Percentiles rank a stretch among this genome's conserved stretches.
Conservation (phyloP, 2,329 filamentous ascomycete species). For the Aspergillus sp. region DNA sequence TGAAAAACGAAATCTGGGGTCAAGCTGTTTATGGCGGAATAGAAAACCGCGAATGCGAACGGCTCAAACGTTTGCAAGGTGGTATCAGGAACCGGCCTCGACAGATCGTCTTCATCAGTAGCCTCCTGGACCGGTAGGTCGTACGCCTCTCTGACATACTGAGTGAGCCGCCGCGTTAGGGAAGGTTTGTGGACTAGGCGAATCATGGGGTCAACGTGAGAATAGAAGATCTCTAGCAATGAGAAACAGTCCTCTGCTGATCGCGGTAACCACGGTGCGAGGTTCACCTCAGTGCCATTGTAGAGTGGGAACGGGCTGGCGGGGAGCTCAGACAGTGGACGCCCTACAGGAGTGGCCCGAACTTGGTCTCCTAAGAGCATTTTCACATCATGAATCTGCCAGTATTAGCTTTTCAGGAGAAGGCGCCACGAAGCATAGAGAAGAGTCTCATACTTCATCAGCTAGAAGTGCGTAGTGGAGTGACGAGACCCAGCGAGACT, state of each 20-base stretch:
- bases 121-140: not conserved
- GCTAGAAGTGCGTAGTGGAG: slow-evolving; percentile 7
- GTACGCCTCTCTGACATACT: slow-evolving; percentile 2
- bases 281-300: not conserved
- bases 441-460: slow-evolving; percentile 7
- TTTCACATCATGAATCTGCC: slow-evolving; percentile 6
- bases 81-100: too few relatives aligned
- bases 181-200: slow-evolving; percentile 3
- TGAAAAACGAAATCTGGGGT: not conserved
- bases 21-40: slow-evolving; percentile 3
- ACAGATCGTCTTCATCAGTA: too few relatives aligned
- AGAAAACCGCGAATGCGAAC: slow-evolving; percentile 3
- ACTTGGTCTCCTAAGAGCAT: slow-evolving; percentile 2
- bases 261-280: slow-evolving; percentile 2
- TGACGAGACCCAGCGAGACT: slow-evolving; percentile 8
- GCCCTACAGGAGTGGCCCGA: not conserved
- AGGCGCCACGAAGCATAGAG: too few relatives aligned
- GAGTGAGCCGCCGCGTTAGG: slow-evolving; percentile 1
- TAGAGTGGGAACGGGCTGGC: not conserved
- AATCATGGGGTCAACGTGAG: slow-evolving; percentile 5
- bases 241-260: slow-evolving; percentile 4
- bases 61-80: slow-evolving; percentile 2
- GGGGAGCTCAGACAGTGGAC: not conserved
- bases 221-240: slow-evolving; percentile 2
- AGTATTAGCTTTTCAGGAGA: not conserved